phyloP scores from a whole-genome alignment of 2,329 filamentous ascomycete genomes.

The Aspergillus japonicus region DNA sequence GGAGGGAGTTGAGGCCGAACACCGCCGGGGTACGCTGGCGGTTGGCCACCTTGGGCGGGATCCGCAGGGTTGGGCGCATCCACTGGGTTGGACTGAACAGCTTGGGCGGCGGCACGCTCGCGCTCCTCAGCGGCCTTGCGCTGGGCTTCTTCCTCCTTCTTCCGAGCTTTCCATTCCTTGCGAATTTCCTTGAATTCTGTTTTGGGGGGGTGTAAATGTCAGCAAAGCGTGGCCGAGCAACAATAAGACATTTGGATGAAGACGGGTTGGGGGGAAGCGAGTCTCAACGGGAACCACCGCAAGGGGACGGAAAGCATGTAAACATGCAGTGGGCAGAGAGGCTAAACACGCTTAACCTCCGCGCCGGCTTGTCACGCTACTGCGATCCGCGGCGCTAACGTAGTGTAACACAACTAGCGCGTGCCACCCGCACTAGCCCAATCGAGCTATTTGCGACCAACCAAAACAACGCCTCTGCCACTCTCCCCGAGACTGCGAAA shows the following conservation, averaged over 20 bases:
- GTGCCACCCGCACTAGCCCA: conserved; percentile 39
- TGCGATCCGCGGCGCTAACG: conserved; percentile 53
- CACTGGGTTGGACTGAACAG: conserved; percentile 40
- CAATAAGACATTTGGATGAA: background rate
- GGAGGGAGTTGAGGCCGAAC: conserved; percentile 69
- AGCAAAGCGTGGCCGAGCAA: conserved; percentile 12
- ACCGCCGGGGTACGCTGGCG: conserved; percentile 48
- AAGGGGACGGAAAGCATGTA: conserved; percentile 21
- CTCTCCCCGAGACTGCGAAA: conserved; percentile 17
- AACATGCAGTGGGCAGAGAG: background rate
- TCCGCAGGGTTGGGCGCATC: conserved; percentile 52
- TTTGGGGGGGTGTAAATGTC: conserved; percentile 21
- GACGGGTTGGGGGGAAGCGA: conserved; percentile 5
- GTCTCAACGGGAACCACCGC: conserved; percentile 7
- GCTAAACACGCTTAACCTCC: conserved; percentile 43
- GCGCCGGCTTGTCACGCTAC: conserved; percentile 51
- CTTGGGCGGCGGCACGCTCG: conserved; percentile 64
- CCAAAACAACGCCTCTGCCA: conserved; percentile 18
- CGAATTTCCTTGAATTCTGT: conserved; percentile 98
- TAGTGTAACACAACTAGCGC: conserved; percentile 50
- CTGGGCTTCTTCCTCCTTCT: conserved; percentile 94
- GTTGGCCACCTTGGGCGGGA: conserved; percentile 43
- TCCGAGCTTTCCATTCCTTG: conserved; percentile 98
- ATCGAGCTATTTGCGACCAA: conserved; percentile 39
- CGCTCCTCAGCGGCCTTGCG: conserved; percentile 89